Evolutionary conservation across 768 basidiomycete species (phyloP), one percentile per base, ranked within the genome.

Genomic region (Boletellus emodensis): DNA sequence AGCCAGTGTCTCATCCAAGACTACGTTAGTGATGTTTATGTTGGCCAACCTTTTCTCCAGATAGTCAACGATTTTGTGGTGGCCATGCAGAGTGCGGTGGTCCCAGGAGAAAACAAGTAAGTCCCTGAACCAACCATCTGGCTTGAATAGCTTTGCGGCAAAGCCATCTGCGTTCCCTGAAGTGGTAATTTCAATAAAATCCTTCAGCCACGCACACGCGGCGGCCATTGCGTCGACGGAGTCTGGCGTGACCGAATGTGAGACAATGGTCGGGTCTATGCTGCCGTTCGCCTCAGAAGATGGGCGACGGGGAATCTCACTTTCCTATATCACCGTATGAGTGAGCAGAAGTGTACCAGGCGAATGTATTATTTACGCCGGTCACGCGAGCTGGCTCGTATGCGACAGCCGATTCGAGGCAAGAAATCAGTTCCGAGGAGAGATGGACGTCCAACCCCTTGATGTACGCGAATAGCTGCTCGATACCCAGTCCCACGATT

Each of bases 391-490:
- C 5, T 26, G 5, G 24, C 24, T 26, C 24, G 24, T 26, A 26
- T 26, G 24, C 24, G 5, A 26, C 6, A 26, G 6, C 24, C 24
- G 24, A 26, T 26, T 26, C 24, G 24, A 26, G 24, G 24, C 6
- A 26, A 26, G 24, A 26, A 26, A 26, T 26, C 24, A 5, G 24
- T 26, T 26, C 24, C 24, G 24, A 26, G 24, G 24, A 26, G 24
- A 26, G 24, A 3, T 26, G 24, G 24, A 26, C 24, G 24, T 26
- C 24, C 24, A 26, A 7, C 4, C 24, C 24, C 24, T 75, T 64
- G 33, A 76, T 48, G 54, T 74, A 78, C 48, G 67, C 69, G 32
- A 58, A 43, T 22, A 76, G 57, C 40, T 77, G 71, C 57, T 74
- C 70, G 32, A 72, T 51, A 53, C 75, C 76, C 57, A 71, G 65